Percentiles rank a stretch among this genome's conserved stretches.
phyloP scores from a whole-genome alignment of 208 protist genomes.

The Acanthamoeba healyi region DNA sequence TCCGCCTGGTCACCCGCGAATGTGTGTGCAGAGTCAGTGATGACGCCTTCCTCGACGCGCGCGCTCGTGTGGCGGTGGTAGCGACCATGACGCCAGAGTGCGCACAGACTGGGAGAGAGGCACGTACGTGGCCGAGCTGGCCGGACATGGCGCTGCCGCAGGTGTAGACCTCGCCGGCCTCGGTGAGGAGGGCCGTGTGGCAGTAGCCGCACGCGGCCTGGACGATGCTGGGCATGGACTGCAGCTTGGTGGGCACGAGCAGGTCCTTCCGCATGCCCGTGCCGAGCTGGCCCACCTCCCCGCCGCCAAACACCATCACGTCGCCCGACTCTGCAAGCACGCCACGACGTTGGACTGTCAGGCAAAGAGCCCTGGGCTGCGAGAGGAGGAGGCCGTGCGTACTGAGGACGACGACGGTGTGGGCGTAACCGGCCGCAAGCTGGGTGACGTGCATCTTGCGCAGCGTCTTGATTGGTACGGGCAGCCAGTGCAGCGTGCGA shows the following conservation, averaged over 20 bases:
- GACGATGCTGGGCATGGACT: slow-evolving; percentile 15
- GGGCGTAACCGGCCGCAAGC: slow-evolving; percentile 10
- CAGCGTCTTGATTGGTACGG: slow-evolving; percentile 13
- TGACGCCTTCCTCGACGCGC: too few species aligned
- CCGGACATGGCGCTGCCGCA: slow-evolving; percentile 47
- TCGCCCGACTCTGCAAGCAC: neutral
- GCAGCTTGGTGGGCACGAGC: slow-evolving; percentile 32
- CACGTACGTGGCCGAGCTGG: slow-evolving; percentile 25
- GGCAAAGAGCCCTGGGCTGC: too few species aligned
- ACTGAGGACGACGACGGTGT: slow-evolving; percentile 36
- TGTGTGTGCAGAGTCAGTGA: neutral
- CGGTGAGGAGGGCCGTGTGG: slow-evolving; percentile 50
- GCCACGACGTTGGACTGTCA: neutral
- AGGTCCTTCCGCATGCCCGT: slow-evolving; percentile 42
- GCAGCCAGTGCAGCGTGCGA: neutral
- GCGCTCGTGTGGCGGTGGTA: too few species aligned
- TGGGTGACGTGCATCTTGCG: slow-evolving; percentile 6
- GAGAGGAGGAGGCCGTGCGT: neutral
- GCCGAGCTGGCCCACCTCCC: slow-evolving; percentile 22
- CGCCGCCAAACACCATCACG: slow-evolving; percentile 30
- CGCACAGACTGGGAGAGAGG: too few species aligned
- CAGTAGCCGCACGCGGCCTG: slow-evolving; percentile 18
- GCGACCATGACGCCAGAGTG: too few species aligned
- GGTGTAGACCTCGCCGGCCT: slow-evolving; percentile 39
- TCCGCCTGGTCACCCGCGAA: neutral